Evolutionary conservation across 2,329 filamentous ascomycete species (phyloP), one percentile per base, ranked within the genome.

Genomic region (Fusarium phyllophilum): DNA sequence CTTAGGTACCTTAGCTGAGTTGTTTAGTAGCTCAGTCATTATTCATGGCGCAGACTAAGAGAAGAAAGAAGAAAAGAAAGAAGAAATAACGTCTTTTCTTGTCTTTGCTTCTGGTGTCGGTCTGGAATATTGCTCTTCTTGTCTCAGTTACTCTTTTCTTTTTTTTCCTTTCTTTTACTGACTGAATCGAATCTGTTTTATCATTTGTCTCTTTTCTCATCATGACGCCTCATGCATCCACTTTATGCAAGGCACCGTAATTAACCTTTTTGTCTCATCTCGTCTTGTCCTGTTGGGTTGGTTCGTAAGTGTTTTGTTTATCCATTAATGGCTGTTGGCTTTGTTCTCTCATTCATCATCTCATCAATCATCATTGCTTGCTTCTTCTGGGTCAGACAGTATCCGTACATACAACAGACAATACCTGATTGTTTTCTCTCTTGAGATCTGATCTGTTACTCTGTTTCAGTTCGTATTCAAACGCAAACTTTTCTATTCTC

Each of bases 91-190:
- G 41, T 52, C 41, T 38, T 60, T 68, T 36, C 41, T 45, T 56
- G 20, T 29, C 31, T 66, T 66, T 63, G 42, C 56, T 75, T 77
- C 69, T 71, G 63, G 54, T 55, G 69, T 55, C 26, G 59, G 64
- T 66, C 75, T 62, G 70, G 75, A 75, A 68, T 38, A 46, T 74
- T 77, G 62, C 70, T 75, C 66, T 75, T 75, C 62, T 36, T 68
- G 38, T 57, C 49, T 62, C 45, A 39, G 8, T 20, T 42, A 5
- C 36, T 62, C 24, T 46, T 38, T 39, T 62, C 24, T 46, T 38
- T 39, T 8, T 33, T 58, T 29, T 26, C 22, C 26, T 8, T 22
- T 48, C 29, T 29, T 31, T 49, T 13, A 29, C 51, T 29, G 18
- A 38, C 18, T 18, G 18, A 38, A 18, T 38, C 26, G 36, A 22